phyloP scores from a whole-genome alignment of 768 basidiomycete species.

The Lentinula sp. region DNA sequence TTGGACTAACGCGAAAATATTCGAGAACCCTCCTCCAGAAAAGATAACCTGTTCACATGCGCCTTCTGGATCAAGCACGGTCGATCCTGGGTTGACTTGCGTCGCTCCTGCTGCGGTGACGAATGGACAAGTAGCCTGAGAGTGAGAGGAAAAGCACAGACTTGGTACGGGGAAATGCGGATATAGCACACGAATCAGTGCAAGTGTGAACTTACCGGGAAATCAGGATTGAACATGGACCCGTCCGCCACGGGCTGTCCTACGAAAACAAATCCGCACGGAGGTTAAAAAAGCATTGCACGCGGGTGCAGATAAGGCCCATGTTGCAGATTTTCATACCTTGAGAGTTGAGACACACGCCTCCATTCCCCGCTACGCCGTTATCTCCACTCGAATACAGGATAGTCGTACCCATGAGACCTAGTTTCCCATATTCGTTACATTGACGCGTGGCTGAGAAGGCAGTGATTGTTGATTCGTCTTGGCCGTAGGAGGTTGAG shows the following conservation, averaged over 20 bases:
- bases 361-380: constrained; percentile 29
- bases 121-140: constrained; percentile 38
- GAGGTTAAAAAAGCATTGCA: not conserved
- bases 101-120: constrained; percentile 49
- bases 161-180: not conserved
- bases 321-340: constrained; percentile 3
- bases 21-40: constrained; percentile 49
- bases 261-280: not conserved
- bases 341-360: constrained; percentile 16
- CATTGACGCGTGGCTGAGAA: constrained; percentile 30
- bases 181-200: not conserved
- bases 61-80: constrained; percentile 35
- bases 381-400: constrained; percentile 30
- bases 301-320: too few species aligned
- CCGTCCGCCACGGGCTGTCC: constrained; percentile 12
- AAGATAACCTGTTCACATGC: constrained; percentile 42
- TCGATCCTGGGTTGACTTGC: constrained; percentile 38
- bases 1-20: constrained; percentile 28
- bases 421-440: constrained; percentile 29
- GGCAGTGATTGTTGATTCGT: constrained; percentile 24
- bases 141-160: not conserved
- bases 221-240: constrained; percentile 19
- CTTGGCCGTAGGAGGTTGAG: constrained; percentile 28
- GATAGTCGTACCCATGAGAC: constrained; percentile 29
- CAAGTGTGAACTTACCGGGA: constrained; percentile 7